Base-by-base conservation (phyloP, 306 rosid genomes). In the Cicer arietinum region DNA sequence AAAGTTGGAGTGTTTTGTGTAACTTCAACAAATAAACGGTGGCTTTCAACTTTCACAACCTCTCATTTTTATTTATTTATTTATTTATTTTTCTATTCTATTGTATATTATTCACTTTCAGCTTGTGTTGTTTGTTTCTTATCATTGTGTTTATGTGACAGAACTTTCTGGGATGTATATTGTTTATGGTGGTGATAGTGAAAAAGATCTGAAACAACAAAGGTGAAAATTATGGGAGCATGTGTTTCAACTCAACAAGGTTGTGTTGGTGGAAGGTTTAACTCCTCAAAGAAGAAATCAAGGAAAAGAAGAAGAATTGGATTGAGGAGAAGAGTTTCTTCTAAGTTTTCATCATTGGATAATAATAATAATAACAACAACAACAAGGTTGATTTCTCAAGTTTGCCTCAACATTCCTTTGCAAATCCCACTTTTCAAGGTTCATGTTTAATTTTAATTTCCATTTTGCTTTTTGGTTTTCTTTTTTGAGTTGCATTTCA, bases 381-480 rank as follows among this genome's bases (percentile, higher is more conserved):
- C 30, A 25, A 51, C 4, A 84, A 59, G 44, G 20, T 67, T 80
- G 84, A 71, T 79, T 79, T 61, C 72, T 37, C 86, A 0, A 79
- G 63, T 40, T 48, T 84, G 40, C 69, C 86, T 86, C 89, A 87
- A 75, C 83, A 77, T 75, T 79, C 90, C 72, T 72, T 69, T 83
- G 60, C 84, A 86, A 90, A 84, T 81, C 95, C 88, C 56, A 71
- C 90, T 83, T 85, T 85, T 39, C 95, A 90, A 85, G 98, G 98
- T 94, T 71, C 37, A 5, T 60, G 1, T 67, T 74, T 67, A 25
- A 11, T 44, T 48, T 1, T 37, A 71, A 7, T 66, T n/a, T 66
- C 20, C 3, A 71, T 9, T 66, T n/a, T 66, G 30, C 43, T 46
- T 4, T 80, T 16, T 78, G 20, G 12, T 42, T 47, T 46, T 59